phyloP scores from a whole-genome alignment of 2,329 filamentous ascomycete genomes.

The Colletotrichum lindemuthianum region DNA sequence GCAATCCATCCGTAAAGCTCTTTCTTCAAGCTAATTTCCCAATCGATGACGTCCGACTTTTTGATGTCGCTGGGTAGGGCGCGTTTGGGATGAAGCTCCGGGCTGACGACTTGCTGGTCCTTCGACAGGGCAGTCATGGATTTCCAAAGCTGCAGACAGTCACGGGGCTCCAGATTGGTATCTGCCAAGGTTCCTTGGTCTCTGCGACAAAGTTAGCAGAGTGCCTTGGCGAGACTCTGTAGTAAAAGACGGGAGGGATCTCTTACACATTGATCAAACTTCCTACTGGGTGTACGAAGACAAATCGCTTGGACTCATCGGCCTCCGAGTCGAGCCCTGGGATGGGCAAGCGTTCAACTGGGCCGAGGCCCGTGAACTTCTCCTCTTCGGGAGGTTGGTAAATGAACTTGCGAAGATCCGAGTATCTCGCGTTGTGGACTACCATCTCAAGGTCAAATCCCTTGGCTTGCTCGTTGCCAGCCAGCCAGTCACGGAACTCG shows the following conservation, averaged over 20 bases:
- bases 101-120: conserved; percentile 63
- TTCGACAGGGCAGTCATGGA: conserved; percentile 69
- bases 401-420: conserved; percentile 79
- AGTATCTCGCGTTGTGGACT: conserved; percentile 75
- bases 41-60: conserved; percentile 73
- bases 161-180: conserved; percentile 74
- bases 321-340: conserved; percentile 56
- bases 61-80: conserved; percentile 64
- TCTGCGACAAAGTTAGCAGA: conserved; percentile 37
- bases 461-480: conserved; percentile 69
- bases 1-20: conserved; percentile 68
- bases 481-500: conserved; percentile 76
- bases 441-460: conserved; percentile 75
- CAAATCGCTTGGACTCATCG: conserved; percentile 59
- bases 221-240: neutral
- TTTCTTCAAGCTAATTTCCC: conserved; percentile 58
- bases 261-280: conserved; percentile 66
- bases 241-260: conserved; percentile 11
- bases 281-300: conserved; percentile 73
- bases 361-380: conserved; percentile 62
- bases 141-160: conserved; percentile 74
- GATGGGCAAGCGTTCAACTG: conserved; percentile 51
- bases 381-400: conserved; percentile 61
- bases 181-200: conserved; percentile 74
- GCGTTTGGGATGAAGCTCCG: conserved; percentile 66